These are phyloP conservation scores for Septoria petroselini DNA, from an alignment of 2,329 filamentous ascomycete species.

Conservation along the genomic window DNA sequence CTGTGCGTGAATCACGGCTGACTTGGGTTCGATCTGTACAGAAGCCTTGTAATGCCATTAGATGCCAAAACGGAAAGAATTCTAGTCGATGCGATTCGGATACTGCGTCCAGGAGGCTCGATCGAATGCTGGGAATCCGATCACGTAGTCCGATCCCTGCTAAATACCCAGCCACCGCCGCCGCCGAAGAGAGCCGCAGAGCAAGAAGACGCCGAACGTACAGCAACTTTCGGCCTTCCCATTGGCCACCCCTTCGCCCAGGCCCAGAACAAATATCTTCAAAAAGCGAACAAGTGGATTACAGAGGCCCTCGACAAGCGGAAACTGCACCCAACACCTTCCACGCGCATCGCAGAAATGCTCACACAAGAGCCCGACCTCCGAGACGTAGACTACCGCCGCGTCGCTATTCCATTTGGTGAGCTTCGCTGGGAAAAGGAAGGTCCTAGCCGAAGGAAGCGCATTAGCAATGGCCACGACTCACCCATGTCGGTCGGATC, in stretches of 20 bases:
- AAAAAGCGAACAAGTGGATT: slow-evolving; percentile 81
- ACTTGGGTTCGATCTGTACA: no score
- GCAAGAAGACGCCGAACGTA: slow-evolving; percentile 60
- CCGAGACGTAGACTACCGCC: slow-evolving; percentile 65
- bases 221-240: slow-evolving; percentile 79
- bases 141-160: slow-evolving; percentile 75
- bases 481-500: slow-evolving; percentile 25
- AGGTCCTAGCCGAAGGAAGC: slow-evolving; percentile 40
- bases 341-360: slow-evolving; percentile 70
- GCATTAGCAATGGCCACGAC: slow-evolving; percentile 24
- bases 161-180: slow-evolving; percentile 68
- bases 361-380: slow-evolving; percentile 80
- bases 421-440: slow-evolving; percentile 86
- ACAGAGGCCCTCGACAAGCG: slow-evolving; percentile 69
- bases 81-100: slow-evolving; percentile 71
- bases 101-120: slow-evolving; percentile 73
- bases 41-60: slow-evolving; percentile 61
- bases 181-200: slow-evolving; percentile 59
- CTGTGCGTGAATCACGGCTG: no score
- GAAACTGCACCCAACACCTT: slow-evolving; percentile 70
- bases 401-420: slow-evolving; percentile 81
- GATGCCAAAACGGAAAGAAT: slow-evolving; percentile 53
- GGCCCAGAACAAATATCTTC: slow-evolving; percentile 75
- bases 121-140: slow-evolving; percentile 91
- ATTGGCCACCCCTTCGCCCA: slow-evolving; percentile 77